Conservation (phyloP, 1,139 yeast species). For the Blastobotrys persicus region DNA sequence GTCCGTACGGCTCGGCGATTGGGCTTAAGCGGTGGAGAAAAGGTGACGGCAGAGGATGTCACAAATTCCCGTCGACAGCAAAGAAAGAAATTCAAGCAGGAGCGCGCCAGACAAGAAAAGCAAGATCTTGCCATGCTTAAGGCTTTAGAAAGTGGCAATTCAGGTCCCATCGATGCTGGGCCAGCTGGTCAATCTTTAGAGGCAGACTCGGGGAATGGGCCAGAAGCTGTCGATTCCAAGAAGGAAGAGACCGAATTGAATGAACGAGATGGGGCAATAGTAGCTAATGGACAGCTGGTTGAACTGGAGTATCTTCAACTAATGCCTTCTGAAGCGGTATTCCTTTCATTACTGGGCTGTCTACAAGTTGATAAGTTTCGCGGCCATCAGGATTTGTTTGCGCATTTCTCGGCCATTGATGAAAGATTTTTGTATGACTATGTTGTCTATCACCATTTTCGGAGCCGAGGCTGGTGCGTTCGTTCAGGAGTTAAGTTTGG, state of each 20-base stretch:
- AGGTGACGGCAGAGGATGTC: conserved; percentile 60
- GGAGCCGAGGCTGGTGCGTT: conserved; percentile 94
- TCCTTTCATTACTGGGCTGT: conserved; percentile 51
- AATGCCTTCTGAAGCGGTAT: conserved; percentile 73
- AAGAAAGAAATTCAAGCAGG: conserved; percentile 66
- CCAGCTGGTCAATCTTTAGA: neutral
- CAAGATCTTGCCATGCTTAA: conserved; percentile 32
- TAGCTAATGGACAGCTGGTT: conserved; percentile 40
- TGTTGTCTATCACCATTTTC: conserved; percentile 79
- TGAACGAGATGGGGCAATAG: conserved; percentile 30
- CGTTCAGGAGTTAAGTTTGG: conserved; percentile 92
- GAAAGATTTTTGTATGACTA: conserved; percentile 44
- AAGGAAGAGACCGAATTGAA: conserved; percentile 11
- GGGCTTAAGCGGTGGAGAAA: conserved; percentile 41
- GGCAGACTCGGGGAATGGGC: neutral
- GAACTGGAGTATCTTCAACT: conserved; percentile 69
- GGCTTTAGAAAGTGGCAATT: conserved; percentile 22
- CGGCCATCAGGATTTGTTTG: conserved; percentile 20
- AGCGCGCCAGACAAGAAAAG: conserved; percentile 42
- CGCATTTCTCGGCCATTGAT: conserved; percentile 16
- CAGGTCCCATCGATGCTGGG: neutral
- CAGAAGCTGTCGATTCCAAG: neutral
- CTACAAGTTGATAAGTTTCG: conserved; percentile 32
- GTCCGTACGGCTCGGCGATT: conserved; percentile 59
- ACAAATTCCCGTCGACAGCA: conserved; percentile 72